Evolutionary conservation across 2,329 filamentous ascomycete genomes (phyloP), one percentile per base, ranked within the genome.

Genomic region (Ceratocystis ficicola): DNA sequence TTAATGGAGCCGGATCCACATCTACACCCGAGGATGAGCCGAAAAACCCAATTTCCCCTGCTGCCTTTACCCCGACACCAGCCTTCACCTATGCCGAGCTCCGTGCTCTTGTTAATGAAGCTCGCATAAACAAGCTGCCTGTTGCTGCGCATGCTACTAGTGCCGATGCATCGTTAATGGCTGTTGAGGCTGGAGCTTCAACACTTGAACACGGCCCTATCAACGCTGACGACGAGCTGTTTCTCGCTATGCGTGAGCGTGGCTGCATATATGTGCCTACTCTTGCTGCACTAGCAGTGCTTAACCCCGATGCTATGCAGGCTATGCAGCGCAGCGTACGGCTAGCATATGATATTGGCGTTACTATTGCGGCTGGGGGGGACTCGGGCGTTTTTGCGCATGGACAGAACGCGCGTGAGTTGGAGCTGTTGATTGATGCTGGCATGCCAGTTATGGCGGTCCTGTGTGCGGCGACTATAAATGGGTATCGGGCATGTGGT

Each of bases 401-500:
- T 65, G 81, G 81, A 0, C 75, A 82, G 17, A 80, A 80, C 64
- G 78, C 72, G 0, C 71, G 81, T 2, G 81, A 84, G 71, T 69
- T 83, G 67, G 81, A 84, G 71, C 72, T 84, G n/a, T 75, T 84
- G 74, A 70, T 78, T 0, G 73, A 79, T 50, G 78, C 80, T 4
- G 81, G 81, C 0, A 72, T 84, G 1, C 77, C 79, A 0, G 67
- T 82, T 0, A 76, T 74, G 30, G 79, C 83, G 52, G 78, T 80
- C 0, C 71, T 84, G 36, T 76, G 78, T 65, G 77, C 79, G 3
- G 77, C 76, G 15, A 83, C 78, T 5, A 68, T 83, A 2, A 77
- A 76, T 25, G 82, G 82, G 0, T 84, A 81, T 81, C 77, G 82
- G 67, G 76, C 80, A 5, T 84, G 82, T 68, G 81, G 82, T 0